A percentile compares a stretch with the other conserved stretches of the same genome.
Conservation (phyloP, 1,284 basidiomycete species). For the Sanguinoderma infundibulare region DNA sequence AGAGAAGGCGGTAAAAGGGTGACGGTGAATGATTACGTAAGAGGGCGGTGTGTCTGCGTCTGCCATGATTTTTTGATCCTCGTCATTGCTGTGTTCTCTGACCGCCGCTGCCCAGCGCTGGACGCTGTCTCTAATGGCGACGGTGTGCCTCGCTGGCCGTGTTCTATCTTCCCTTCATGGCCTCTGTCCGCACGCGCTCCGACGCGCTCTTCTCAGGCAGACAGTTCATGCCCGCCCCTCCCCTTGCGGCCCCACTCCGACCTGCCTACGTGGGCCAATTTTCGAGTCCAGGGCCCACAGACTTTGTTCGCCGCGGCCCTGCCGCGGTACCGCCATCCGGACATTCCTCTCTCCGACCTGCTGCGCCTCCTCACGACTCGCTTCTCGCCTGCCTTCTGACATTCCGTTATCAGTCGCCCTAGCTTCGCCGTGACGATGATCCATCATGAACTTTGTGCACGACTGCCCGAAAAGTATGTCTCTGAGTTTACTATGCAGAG, state of each 20-base stretch:
- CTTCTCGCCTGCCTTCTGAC: neutral
- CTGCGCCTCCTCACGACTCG: neutral
- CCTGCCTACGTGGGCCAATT: neutral
- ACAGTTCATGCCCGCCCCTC: neutral
- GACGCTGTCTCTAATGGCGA: neutral
- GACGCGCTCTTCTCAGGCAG: neutral
- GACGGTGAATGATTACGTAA: constrained; percentile 23
- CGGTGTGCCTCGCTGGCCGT: neutral
- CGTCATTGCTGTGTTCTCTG: too few relatives aligned
- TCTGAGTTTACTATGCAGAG: neutral
- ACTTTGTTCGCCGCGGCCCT: constrained; percentile 8
- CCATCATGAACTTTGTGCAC: neutral
- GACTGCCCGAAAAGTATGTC: neutral
- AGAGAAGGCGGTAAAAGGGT: constrained; percentile 15
- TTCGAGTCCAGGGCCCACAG: neutral
- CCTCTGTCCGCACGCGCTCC: neutral
- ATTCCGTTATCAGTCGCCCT: constrained; percentile 8
- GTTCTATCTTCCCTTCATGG: neutral
- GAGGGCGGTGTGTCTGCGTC: constrained; percentile 19
- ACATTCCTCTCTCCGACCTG: neutral
- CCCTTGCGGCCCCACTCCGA: too few relatives aligned
- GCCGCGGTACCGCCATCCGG: constrained; percentile 12
- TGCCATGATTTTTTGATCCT: constrained; percentile 12
- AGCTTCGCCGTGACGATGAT: constrained; percentile 7
- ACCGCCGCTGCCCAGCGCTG: neutral